Evolutionary conservation across 352 stramenopile genomes (phyloP).

Genomic region (Phytophthora pistaciae): DNA sequence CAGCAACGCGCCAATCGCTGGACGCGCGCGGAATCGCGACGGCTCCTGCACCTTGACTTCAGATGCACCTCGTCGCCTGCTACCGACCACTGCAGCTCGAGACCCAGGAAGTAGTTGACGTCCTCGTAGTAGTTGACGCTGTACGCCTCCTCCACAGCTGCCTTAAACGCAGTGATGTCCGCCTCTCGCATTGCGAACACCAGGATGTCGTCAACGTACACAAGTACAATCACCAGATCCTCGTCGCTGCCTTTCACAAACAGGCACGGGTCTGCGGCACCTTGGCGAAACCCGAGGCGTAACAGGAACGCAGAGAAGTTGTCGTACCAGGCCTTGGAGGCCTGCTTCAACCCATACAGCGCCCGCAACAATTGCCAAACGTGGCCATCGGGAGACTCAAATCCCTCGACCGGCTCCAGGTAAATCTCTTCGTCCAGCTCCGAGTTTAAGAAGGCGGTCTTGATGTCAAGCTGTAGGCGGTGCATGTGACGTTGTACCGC

Average conservation of each 20-base stretch:
- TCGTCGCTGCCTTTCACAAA: background rate
- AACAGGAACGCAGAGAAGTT: background rate
- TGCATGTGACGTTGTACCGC: constrained; percentile 8
- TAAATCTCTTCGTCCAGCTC: background rate
- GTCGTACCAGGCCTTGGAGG: background rate
- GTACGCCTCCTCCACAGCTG: background rate
- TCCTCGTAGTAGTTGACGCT: background rate
- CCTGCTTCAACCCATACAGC: background rate
- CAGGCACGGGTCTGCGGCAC: background rate
- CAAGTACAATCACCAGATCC: background rate
- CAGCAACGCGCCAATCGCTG: too few species aligned
- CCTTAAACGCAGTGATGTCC: background rate
- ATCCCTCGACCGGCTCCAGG: background rate
- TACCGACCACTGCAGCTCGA: background rate
- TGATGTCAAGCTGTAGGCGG: constrained; percentile 20
- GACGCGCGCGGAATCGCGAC: too few species aligned
- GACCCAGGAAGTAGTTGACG: background rate
- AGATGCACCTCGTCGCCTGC: background rate
- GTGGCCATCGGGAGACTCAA: background rate
- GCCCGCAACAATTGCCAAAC: background rate
- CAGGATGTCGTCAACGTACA: background rate
- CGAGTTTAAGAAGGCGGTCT: constrained; percentile 2
- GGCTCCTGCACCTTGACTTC: too few species aligned
- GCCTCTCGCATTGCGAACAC: background rate
- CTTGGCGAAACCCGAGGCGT: background rate